Base-by-base conservation (phyloP, 2,329 filamentous ascomycete genomes). In the Emergomyces pasteurianus region DNA sequence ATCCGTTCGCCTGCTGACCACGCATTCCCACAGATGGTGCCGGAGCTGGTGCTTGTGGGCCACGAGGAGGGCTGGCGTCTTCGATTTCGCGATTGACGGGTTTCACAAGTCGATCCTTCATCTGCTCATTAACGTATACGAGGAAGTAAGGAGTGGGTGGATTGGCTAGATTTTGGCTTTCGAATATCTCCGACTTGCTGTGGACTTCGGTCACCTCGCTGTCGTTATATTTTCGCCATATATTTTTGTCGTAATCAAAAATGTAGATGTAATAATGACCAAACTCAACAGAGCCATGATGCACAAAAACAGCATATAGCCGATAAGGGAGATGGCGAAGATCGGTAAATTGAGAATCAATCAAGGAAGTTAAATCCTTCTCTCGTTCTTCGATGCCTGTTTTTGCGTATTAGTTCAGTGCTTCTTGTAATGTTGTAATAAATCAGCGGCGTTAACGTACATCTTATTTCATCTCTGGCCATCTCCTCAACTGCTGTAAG, bases 251-350 rank as follows among this genome's bases (percentile, higher is more conserved):
- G 72, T 95, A 95, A 75, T 97, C 94, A 69, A 86, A 89, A 65
- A 99, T 95, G 82, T 92, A 96, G 52, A 96, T 90, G 87, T 90
- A 96, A 76, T 97, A 99, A 73, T 99, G 94, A 0, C 94, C 94
- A 53, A 86, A 86, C 52, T 80, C 82, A 47, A 86, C 81, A 34
- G 74, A 76, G 36, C 81, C 81, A 23, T 88, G 86, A 72, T 99
- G 94, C 68, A 96, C 92, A 69, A 99, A 95, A 38, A 96, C 88
- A 0, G 92, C 90, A 67, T 96, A 92, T 4, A 99, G 82, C 16
- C 85, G 85, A 72, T 97, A 99, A 12, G 86, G 83, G 54, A 89
- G 78, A 31, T 84, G 78, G 50, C 81, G 80, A 68, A 86, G 81
- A 58, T 83, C 81, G 3, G 79, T 79, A 68, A 91, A 92, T 58